Evolutionary conservation across 306 rosid species (phyloP).

Genomic region (Casuarina cunninghamiana): DNA sequence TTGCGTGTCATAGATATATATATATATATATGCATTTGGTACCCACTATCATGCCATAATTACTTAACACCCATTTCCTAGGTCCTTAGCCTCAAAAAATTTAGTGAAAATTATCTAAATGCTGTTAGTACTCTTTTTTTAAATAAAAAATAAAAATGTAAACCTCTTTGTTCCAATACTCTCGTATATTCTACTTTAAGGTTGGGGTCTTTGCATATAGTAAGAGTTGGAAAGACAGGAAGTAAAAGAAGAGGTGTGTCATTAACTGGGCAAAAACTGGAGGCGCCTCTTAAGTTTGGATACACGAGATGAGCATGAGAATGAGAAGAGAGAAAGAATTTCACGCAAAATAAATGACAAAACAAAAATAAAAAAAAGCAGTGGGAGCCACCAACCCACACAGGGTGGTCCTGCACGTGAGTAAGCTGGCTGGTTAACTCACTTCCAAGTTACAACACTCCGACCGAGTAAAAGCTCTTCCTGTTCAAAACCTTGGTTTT

Average conservation of each 20-base stretch:
- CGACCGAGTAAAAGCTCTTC: background rate
- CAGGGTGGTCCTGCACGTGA: background rate
- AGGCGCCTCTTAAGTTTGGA: no score
- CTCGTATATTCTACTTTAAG: no score
- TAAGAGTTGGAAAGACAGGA: background rate
- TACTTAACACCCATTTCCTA: no score
- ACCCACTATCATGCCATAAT: no score
- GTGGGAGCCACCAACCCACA: background rate
- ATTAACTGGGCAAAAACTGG: background rate
- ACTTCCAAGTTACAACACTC: background rate
- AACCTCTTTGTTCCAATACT: no score
- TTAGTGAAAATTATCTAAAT: no score
- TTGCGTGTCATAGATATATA: no score
- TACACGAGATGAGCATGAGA: conserved; percentile 20
- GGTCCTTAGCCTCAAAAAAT: no score
- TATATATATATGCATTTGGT: no score
- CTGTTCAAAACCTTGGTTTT: background rate
- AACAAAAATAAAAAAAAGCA: background rate
- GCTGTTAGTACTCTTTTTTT: no score
- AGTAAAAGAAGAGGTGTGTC: background rate
- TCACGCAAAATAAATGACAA: background rate
- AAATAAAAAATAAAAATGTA: no score
- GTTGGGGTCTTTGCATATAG: no score
- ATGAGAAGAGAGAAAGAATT: background rate
- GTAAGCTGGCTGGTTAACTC: background rate